phyloP scores from a whole-genome alignment of 352 stramenopile species.

The Phytophthora quininea region DNA sequence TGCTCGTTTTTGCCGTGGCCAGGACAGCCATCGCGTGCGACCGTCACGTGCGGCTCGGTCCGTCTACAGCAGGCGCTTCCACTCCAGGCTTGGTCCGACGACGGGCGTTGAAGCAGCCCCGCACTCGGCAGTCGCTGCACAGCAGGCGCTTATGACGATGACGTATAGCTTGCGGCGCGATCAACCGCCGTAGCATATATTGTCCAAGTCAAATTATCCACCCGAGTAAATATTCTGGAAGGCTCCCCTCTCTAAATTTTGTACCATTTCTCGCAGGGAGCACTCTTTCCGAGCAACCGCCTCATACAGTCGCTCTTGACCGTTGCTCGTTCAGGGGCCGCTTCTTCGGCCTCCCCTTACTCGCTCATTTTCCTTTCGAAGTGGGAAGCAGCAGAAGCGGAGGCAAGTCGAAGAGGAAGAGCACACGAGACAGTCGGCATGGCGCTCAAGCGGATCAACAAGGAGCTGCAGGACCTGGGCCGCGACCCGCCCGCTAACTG shows the following conservation, averaged over 20 bases:
- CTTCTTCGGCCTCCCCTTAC: no score
- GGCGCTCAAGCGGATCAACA: slow-evolving; percentile 96
- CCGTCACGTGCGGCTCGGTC: no score
- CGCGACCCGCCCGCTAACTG: slow-evolving; percentile 98
- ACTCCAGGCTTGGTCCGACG: no score
- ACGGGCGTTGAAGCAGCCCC: no score
- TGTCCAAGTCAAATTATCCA: background rate
- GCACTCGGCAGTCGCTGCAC: no score
- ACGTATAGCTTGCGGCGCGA: no score
- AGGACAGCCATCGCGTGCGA: no score
- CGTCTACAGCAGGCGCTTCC: no score
- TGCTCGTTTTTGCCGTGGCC: no score
- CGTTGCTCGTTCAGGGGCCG: slow-evolving; percentile 21
- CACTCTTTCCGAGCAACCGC: background rate
- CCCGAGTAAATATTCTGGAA: background rate
- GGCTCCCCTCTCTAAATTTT: background rate
- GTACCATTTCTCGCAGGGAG: background rate
- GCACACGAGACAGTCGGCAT: slow-evolving; percentile 49
- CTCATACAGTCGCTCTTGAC: background rate
- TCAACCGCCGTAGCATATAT: no score
- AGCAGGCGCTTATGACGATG: no score
- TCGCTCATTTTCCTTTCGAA: no score
- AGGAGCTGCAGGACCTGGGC: slow-evolving; percentile 94
- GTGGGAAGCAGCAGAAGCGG: slow-evolving; percentile 43
- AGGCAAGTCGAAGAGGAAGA: slow-evolving; percentile 24